phyloP scores from a whole-genome alignment of 208 protist species.

The Trypanosoma brucei region DNA sequence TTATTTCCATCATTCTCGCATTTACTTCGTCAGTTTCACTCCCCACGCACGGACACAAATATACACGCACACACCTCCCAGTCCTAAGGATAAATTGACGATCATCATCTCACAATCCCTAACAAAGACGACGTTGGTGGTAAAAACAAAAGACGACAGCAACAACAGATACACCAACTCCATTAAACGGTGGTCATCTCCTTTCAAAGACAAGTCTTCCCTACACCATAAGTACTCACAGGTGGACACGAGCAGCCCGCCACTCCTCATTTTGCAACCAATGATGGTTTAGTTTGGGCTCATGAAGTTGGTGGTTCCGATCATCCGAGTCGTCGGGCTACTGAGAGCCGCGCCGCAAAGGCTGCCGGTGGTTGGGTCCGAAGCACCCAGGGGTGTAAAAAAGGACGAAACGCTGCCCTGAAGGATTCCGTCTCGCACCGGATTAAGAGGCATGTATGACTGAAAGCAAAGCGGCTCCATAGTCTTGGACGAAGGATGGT shows the following conservation, averaged over 20 bases:
- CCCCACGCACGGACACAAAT: neutral
- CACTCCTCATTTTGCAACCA: too few species aligned
- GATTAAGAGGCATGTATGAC: constrained; percentile 15
- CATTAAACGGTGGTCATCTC: neutral
- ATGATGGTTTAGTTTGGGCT: neutral
- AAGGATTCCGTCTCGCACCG: neutral
- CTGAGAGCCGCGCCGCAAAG: neutral
- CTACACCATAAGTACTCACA: neutral
- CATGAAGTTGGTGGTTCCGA: neutral
- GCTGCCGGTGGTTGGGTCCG: neutral
- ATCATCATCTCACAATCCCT: too few species aligned
- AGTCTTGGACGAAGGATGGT: too few species aligned
- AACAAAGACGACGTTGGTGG: too few species aligned
- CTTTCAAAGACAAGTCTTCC: neutral
- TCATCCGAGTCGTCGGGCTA: neutral
- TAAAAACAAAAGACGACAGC: too few species aligned
- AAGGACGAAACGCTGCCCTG: neutral
- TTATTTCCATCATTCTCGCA: neutral
- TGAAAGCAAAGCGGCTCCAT: too few species aligned
- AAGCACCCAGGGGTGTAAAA: constrained; percentile 1
- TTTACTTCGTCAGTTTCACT: constrained; percentile 1
- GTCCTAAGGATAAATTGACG: too few species aligned
- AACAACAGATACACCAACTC: too few species aligned
- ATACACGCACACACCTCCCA: too few species aligned
- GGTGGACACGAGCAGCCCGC: too few species aligned